Percentiles rank a stretch among this genome's conserved stretches.
Evolutionary conservation across 495 filamentous ascomycete species (phyloP).

Genomic region (Trichoderma asperelloides): DNA sequence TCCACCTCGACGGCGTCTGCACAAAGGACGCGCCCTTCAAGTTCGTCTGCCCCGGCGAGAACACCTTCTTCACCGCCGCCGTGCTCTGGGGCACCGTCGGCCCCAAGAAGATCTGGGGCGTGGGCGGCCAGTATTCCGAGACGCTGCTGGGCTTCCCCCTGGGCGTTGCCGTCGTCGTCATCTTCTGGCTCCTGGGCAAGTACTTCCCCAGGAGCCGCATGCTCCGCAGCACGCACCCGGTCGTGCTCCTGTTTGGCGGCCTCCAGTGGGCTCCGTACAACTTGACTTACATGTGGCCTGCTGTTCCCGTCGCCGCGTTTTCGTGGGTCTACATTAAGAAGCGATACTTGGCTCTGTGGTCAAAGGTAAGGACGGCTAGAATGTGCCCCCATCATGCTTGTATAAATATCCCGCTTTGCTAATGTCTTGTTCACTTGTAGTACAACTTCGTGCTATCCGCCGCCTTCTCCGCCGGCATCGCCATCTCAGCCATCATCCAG

Average conservation of each 20-base stretch:
- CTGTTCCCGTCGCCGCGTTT: conserved; percentile 28
- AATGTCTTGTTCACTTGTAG: background rate
- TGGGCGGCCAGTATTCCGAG: conserved; percentile 27
- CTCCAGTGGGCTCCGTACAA: conserved; percentile 30
- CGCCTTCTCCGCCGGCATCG: conserved; percentile 28
- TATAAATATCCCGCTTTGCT: background rate
- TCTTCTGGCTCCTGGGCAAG: conserved; percentile 23
- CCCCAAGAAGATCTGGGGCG: conserved; percentile 33
- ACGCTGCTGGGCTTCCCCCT: conserved; percentile 32
- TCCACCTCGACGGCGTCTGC: conserved; percentile 29
- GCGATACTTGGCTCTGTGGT: conserved; percentile 30
- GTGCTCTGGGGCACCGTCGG: conserved; percentile 39
- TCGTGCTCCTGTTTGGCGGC: conserved; percentile 28
- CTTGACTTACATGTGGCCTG: conserved; percentile 29
- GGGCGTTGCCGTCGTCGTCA: conserved; percentile 23
- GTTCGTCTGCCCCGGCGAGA: conserved; percentile 32
- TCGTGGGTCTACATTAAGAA: conserved; percentile 30
- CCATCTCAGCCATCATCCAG: conserved; percentile 30
- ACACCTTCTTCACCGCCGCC: conserved; percentile 36
- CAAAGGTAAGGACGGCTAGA: conserved; percentile 22
- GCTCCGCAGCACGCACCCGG: conserved; percentile 30
- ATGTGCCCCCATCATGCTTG: too few species aligned
- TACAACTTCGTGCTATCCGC: conserved; percentile 37
- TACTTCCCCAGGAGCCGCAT: conserved; percentile 23
- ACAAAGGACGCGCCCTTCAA: conserved; percentile 29